Evolutionary conservation across 2,329 filamentous ascomycete species (phyloP).

Genomic region (Knufia petricola): DNA sequence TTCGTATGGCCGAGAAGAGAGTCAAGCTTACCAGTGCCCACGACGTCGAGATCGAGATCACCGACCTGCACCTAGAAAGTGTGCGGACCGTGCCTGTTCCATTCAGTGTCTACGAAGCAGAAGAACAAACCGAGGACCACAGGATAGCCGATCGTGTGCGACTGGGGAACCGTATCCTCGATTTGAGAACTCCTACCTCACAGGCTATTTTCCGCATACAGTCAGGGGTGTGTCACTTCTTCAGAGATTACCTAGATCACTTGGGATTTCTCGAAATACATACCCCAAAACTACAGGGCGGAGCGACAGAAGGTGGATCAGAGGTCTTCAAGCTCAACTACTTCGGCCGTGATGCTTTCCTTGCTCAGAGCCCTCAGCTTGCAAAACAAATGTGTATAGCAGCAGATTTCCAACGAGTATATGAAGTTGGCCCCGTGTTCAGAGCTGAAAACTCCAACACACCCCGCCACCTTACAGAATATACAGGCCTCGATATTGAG

Average conservation of each 20-base stretch:
- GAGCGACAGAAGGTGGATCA: conserved; percentile 73
- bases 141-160: conserved; percentile 56
- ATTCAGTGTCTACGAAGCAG: conserved; percentile 47
- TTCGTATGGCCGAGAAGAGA: conserved; percentile 54
- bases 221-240: conserved; percentile 60
- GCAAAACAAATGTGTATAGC: conserved; percentile 77
- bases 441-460: conserved; percentile 81
- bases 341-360: conserved; percentile 66
- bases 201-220: conserved; percentile 72
- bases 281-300: conserved; percentile 72
- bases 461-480: conserved; percentile 74
- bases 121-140: conserved; percentile 39
- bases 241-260: conserved; percentile 59
- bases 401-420: conserved; percentile 68
- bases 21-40: conserved; percentile 61
- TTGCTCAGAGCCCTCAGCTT: conserved; percentile 73
- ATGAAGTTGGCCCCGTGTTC: conserved; percentile 71
- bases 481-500: conserved; percentile 72
- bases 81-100: conserved; percentile 45
- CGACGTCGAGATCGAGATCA: conserved; percentile 58
- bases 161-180: conserved; percentile 60
- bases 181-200: conserved; percentile 63
- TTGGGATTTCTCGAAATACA: conserved; percentile 75
- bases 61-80: conserved; percentile 46
- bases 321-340: conserved; percentile 78